Evolutionary conservation across 2,329 filamentous ascomycete genomes (phyloP), one percentile per base, ranked within the genome.

Genomic region (Coniella vitis): DNA sequence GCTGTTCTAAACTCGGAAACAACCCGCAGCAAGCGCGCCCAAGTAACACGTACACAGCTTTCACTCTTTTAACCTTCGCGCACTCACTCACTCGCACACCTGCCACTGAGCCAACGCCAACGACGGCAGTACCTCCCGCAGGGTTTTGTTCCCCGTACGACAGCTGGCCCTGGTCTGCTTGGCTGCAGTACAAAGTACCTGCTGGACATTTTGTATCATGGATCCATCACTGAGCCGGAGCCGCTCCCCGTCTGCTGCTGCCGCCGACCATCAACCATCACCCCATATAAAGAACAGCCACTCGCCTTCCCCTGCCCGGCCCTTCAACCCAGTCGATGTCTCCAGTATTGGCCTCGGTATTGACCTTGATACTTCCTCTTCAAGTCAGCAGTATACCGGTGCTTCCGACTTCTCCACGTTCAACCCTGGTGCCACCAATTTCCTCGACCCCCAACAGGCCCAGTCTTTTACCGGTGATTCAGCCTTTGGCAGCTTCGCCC

Each of bases 211-310:
- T 14, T 40, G 48, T 57, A 57, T 54, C 45, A 47, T 47, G 45
- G 45, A 47, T 19, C 37, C 45, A 32, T 47, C 45, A 20, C 45
- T 36, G 38, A 35, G 25, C 36, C 45, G 45, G 38, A 29, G 45
- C 25, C 45, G 45, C 10, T 47, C 45, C 29, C 45, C 37, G 19
- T 47, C 45, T 40, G 45, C 45, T 35, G 17, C 38, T 13, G 38
- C 37, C 7, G 31, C 38, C 25, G 21, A 41, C 31, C 45, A 40
- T 9, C 73, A 78, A 61, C 68, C 67, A 63, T 48, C 40, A 20
- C 64, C 71, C 70, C 74, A 81, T 82, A 84, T 86, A 83, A 85
- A 76, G 65, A 79, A 81, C 65, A 76, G 71, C 57, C 81, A 80
- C 65, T 53, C 51, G 35, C 78, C 81, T 59, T 79, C 80, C 62